Evolutionary conservation across 805 yeast genomes (phyloP).

Genomic region (Zygosaccharomyces siamensis): DNA sequence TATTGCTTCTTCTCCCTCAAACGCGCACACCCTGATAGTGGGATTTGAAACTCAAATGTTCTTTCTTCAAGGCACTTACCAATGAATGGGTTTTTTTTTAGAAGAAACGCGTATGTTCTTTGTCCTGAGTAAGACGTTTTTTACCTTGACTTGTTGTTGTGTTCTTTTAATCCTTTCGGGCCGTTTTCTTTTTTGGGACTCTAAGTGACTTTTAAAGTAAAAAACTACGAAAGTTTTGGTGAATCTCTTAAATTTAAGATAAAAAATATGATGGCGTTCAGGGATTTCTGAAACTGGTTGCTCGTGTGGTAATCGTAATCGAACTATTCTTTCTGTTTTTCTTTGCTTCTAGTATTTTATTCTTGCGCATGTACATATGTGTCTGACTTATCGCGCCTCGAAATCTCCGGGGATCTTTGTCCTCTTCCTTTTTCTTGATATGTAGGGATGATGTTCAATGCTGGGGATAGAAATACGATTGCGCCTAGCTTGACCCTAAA

Average conservation of each 20-base stretch:
- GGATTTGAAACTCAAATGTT: not conserved
- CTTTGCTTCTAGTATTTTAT: too few relatives aligned
- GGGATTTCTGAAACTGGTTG: too few relatives aligned
- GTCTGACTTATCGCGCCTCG: not conserved
- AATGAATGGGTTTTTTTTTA: not conserved
- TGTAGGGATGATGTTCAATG: not conserved
- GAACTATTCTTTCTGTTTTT: too few relatives aligned
- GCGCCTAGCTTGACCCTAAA: not conserved
- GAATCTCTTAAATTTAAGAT: not conserved
- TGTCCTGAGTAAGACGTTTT: not conserved
- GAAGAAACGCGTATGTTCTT: slow-evolving; percentile 7
- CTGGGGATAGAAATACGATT: not conserved
- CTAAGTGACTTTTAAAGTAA: slow-evolving; percentile 1
- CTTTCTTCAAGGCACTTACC: not conserved
- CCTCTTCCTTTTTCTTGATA: too few relatives aligned
- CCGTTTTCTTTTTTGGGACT: slow-evolving; percentile 3
- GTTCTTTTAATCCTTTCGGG: not conserved
- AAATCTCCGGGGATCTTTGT: not conserved
- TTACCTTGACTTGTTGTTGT: not conserved
- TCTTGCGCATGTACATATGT: too few relatives aligned
- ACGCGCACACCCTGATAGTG: not conserved
- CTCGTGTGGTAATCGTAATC: too few relatives aligned
- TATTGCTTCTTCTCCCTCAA: not conserved
- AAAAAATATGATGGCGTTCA: too few relatives aligned
- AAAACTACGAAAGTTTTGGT: slow-evolving; percentile 7